These are phyloP conservation scores for Tricharina praecox DNA, from an alignment of 495 filamentous ascomycete species.

Conservation along the genomic window DNA sequence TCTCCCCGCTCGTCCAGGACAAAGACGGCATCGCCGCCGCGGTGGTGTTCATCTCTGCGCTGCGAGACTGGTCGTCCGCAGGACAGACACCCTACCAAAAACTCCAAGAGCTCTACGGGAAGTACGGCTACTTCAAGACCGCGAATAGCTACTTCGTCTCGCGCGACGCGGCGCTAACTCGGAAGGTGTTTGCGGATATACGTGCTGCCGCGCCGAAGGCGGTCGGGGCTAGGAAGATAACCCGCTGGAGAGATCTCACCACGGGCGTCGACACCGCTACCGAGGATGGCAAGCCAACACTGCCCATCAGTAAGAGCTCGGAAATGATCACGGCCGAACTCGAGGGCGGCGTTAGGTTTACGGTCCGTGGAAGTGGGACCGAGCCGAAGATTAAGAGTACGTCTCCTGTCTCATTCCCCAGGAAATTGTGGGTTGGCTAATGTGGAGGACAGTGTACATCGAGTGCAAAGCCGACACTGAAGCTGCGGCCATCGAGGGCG, in stretches of 20 bases:
- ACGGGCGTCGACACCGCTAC: slow-evolving; percentile 45
- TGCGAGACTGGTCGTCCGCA: slow-evolving; percentile 35
- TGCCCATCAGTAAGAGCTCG: slow-evolving; percentile 42
- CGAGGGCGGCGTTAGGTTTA: slow-evolving; percentile 42
- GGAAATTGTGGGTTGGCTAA: neutral
- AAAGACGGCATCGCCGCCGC: slow-evolving; percentile 57
- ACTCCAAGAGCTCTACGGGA: slow-evolving; percentile 43
- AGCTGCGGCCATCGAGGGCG: slow-evolving; percentile 35
- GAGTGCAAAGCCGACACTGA: slow-evolving; percentile 35
- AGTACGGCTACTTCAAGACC: slow-evolving; percentile 49
- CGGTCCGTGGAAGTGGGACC: slow-evolving; percentile 50
- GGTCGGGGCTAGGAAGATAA: slow-evolving; percentile 37
- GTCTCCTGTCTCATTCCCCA: slow-evolving; percentile 4
- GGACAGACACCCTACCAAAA: slow-evolving; percentile 42
- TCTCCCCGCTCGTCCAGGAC: slow-evolving; percentile 45
- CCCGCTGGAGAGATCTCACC: slow-evolving; percentile 53
- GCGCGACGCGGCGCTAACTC: slow-evolving; percentile 36
- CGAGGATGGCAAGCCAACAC: slow-evolving; percentile 35
- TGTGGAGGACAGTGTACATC: slow-evolving; percentile 35
- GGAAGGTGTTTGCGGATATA: slow-evolving; percentile 39
- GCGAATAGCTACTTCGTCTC: slow-evolving; percentile 54
- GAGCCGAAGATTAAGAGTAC: slow-evolving; percentile 52
- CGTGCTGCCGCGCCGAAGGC: slow-evolving; percentile 30
- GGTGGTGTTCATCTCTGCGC: slow-evolving; percentile 44
- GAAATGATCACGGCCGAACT: slow-evolving; percentile 63